A percentile compares a stretch with the other conserved stretches of the same genome.
Evolutionary conservation across 352 stramenopile species (phyloP).

Genomic region (Achlya hypogyna): DNA sequence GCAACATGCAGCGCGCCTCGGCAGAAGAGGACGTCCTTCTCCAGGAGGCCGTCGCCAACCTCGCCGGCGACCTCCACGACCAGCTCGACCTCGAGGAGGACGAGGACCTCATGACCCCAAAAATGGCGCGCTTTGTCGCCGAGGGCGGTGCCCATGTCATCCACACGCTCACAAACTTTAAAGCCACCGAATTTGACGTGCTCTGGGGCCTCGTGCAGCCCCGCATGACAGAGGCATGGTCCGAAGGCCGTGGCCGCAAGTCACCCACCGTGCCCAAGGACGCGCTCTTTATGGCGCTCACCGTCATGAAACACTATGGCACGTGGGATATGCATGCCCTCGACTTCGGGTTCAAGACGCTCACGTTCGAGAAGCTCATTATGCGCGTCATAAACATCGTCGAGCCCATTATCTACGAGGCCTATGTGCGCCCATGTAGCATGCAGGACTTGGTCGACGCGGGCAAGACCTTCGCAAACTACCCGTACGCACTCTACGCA

Average conservation of each 20-base stretch:
- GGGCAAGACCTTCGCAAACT: background rate
- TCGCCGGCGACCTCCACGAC: no score
- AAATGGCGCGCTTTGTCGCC: no score
- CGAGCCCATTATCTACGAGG: background rate
- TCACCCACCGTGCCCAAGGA: background rate
- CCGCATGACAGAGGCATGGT: background rate
- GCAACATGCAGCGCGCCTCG: no score
- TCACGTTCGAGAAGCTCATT: slow-evolving; percentile 6
- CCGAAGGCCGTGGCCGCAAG: background rate
- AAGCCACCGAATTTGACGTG: background rate
- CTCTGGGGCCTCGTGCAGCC: background rate
- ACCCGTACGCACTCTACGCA: background rate
- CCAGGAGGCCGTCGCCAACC: no score
- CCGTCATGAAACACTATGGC: slow-evolving; percentile 5
- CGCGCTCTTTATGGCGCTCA: slow-evolving; percentile 5
- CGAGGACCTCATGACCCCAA: no score
- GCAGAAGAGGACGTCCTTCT: no score
- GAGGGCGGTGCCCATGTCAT: background rate
- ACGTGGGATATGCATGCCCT: slow-evolving; percentile 10
- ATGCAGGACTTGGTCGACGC: background rate
- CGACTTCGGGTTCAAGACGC: slow-evolving; percentile 9
- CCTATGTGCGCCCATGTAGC: no score
- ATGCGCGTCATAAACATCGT: background rate
- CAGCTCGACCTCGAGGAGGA: no score
- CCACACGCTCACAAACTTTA: slow-evolving; percentile 4